These are phyloP conservation scores for Nakazawaea pomicola DNA, from an alignment of 805 yeast species.

Conservation along the genomic window DNA sequence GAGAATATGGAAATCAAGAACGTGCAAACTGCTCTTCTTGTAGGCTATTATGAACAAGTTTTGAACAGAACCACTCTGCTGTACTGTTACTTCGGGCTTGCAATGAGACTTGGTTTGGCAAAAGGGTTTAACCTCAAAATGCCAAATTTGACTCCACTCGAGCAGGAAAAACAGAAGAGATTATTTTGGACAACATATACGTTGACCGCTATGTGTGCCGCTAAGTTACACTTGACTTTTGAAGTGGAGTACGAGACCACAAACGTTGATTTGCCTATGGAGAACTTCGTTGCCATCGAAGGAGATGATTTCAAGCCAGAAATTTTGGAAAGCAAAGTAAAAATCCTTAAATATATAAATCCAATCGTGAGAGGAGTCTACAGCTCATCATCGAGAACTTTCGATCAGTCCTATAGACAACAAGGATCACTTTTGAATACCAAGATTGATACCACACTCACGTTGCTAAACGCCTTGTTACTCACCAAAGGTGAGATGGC, in stretches of 20 bases:
- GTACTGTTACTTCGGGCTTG: slow-evolving; percentile 29
- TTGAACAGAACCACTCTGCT: slow-evolving; percentile 31
- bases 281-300: slow-evolving; percentile 19
- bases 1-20: slow-evolving; percentile 28
- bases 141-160: slow-evolving; percentile 1
- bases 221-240: slow-evolving; percentile 31
- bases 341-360: slow-evolving; percentile 23
- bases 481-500: too few relatives aligned
- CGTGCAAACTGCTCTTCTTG: slow-evolving; percentile 28
- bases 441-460: slow-evolving; percentile 13
- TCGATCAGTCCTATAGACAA: background rate
- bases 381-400: slow-evolving; percentile 23
- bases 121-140: slow-evolving; percentile 21
- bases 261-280: slow-evolving; percentile 23
- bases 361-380: slow-evolving; percentile 28
- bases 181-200: slow-evolving; percentile 36
- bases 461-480: slow-evolving; percentile 3
- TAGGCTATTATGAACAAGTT: slow-evolving; percentile 31
- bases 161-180: slow-evolving; percentile 26
- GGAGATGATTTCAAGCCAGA: slow-evolving; percentile 27
- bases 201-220: slow-evolving; percentile 31
- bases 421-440: slow-evolving; percentile 14
- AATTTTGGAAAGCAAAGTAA: slow-evolving; percentile 23
- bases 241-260: slow-evolving; percentile 28
- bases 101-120: slow-evolving; percentile 26